Evolutionary conservation across 2,329 filamentous ascomycete genomes (phyloP).

Genomic region (Fragosphaeria purpurea): DNA sequence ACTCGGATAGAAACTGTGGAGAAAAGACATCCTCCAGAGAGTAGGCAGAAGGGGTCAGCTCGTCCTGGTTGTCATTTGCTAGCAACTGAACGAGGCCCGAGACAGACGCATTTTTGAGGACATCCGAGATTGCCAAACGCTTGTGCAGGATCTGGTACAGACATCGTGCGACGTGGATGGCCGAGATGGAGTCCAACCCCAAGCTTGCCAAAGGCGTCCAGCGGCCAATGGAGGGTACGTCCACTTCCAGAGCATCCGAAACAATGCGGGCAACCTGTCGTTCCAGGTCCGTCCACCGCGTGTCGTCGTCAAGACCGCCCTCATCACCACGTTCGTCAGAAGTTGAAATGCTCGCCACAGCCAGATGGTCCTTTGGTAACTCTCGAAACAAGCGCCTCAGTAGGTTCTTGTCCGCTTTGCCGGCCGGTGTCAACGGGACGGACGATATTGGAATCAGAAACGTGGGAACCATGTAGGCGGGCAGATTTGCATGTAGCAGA

Average conservation of each 20-base stretch:
- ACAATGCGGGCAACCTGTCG: slow-evolving; percentile 43
- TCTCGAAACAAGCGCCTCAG: slow-evolving; percentile 39
- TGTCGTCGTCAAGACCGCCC: background rate
- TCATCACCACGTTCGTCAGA: no score
- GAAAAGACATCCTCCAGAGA: slow-evolving; percentile 19
- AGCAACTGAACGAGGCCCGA: slow-evolving; percentile 42
- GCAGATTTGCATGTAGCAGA: slow-evolving; percentile 45
- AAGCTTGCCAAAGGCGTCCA: slow-evolving; percentile 68
- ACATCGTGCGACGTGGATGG: slow-evolving; percentile 56
- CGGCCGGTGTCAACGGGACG: slow-evolving; percentile 63
- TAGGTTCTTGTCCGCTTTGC: slow-evolving; percentile 57
- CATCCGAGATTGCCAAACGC: slow-evolving; percentile 53
- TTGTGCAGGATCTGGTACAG: slow-evolving; percentile 37
- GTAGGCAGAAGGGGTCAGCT: background rate
- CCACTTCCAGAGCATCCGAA: slow-evolving; percentile 35
- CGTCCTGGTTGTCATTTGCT: background rate
- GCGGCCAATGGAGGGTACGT: slow-evolving; percentile 38
- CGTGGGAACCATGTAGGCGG: slow-evolving; percentile 70
- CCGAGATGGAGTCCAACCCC: slow-evolving; percentile 75
- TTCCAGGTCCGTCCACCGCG: slow-evolving; percentile 33
- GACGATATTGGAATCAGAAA: slow-evolving; percentile 58
- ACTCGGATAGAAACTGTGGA: slow-evolving; percentile 11
- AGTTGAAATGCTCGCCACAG: background rate
- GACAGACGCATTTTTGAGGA: slow-evolving; percentile 61
- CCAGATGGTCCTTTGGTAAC: slow-evolving; percentile 30